Percentiles rank a stretch among this genome's conserved stretches.
Conservation (phyloP, 129 eudicot species). For the Lactuca sativa region DNA sequence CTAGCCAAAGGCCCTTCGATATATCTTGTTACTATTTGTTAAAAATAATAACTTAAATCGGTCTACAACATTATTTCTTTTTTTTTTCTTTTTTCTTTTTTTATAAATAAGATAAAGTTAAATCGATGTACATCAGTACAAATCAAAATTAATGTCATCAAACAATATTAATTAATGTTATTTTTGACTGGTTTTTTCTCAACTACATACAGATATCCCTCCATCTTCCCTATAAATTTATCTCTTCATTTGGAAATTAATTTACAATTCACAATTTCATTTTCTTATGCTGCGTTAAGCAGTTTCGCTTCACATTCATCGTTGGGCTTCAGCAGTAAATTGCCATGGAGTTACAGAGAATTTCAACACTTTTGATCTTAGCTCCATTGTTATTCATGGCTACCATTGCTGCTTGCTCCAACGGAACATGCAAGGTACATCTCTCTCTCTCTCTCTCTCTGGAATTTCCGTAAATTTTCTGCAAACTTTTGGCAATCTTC, state of each 20-base stretch:
- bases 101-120: no score
- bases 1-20: no score
- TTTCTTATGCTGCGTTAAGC: slow-evolving; percentile 9
- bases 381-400: slow-evolving; percentile 19
- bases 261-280: no score
- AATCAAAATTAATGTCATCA: neutral
- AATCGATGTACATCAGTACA: neutral
- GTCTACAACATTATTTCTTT: neutral
- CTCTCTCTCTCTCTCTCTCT: neutral
- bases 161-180: neutral
- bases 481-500: neutral
- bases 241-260: neutral
- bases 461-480: neutral
- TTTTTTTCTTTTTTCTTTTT: no score
- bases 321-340: slow-evolving; percentile 3
- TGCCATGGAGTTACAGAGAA: slow-evolving; percentile 15
- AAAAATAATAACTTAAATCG: neutral
- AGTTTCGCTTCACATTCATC: neutral
- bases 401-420: slow-evolving; percentile 48
- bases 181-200: neutral
- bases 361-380: slow-evolving; percentile 1
- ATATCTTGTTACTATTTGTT: no score
- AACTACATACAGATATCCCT: neutral
- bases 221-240: neutral
- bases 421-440: slow-evolving; percentile 59